A percentile compares a stretch with the other conserved stretches of the same genome.
These are phyloP conservation scores for Hyaloscypha hepaticicola DNA, from an alignment of 495 filamentous ascomycete species.

Conservation along the genomic window DNA sequence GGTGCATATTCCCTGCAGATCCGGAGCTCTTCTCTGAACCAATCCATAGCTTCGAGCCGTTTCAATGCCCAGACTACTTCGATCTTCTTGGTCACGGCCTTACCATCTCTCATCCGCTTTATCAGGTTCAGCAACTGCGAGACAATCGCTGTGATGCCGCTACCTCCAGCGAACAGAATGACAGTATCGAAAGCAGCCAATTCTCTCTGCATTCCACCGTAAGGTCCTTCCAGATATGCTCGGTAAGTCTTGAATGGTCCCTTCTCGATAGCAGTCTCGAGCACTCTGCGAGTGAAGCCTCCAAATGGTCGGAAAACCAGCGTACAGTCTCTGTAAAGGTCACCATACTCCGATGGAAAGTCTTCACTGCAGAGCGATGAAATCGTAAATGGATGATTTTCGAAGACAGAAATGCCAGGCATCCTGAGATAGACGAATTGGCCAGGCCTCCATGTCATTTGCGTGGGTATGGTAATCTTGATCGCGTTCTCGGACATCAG, in stretches of 20 bases:
- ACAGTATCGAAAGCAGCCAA: constrained; percentile 92
- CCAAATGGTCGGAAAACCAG: constrained; percentile 88
- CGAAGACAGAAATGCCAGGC: constrained; percentile 83
- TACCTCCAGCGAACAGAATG: constrained; percentile 88
- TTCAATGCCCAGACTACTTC: constrained; percentile 91
- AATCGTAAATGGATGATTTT: constrained; percentile 96
- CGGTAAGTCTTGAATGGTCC: constrained; percentile 85
- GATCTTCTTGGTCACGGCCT: constrained; percentile 86
- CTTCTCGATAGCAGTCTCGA: constrained; percentile 73
- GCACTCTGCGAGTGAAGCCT: constrained; percentile 81
- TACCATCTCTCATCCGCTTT: constrained; percentile 90
- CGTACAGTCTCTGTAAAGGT: constrained; percentile 81
- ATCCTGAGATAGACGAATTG: constrained; percentile 95
- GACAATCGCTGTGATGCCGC: constrained; percentile 90
- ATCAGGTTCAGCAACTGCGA: constrained; percentile 87
- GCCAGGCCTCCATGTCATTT: constrained; percentile 89
- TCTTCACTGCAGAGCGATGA: constrained; percentile 81
- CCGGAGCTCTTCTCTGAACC: constrained; percentile 93
- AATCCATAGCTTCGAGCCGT: constrained; percentile 88
- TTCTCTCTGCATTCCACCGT: constrained; percentile 89
- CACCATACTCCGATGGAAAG: constrained; percentile 84
- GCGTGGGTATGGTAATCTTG: constrained; percentile 89
- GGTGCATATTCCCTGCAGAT: constrained; percentile 86
- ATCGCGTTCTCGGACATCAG: constrained; percentile 88
- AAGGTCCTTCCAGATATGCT: constrained; percentile 89